Percentiles rank a stretch among this genome's conserved stretches.
phyloP scores from a whole-genome alignment of 768 basidiomycete genomes.

The Mycena filopes region DNA sequence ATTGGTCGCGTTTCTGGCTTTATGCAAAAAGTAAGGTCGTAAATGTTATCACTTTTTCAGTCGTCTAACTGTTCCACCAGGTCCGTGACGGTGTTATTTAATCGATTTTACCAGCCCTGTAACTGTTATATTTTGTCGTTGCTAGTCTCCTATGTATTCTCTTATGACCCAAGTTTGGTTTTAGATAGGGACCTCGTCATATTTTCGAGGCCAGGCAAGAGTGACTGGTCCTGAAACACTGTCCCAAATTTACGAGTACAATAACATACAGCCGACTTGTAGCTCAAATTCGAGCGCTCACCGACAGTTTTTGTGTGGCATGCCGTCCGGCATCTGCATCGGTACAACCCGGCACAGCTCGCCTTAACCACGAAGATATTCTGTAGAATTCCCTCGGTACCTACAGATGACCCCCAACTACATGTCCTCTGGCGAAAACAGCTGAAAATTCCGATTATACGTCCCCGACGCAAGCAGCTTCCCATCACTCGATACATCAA shows the following conservation, averaged over 20 bases:
- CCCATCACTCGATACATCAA: conserved; percentile 88
- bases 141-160: conserved; percentile 17
- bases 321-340: too few species aligned
- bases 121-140: conserved; percentile 27
- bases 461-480: conserved; percentile 89
- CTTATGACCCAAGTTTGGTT: too few species aligned
- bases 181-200: too few species aligned
- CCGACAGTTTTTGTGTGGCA: too few species aligned
- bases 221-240: too few species aligned
- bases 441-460: conserved; percentile 93
- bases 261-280: too few species aligned
- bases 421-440: conserved; percentile 84
- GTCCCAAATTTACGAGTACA: too few species aligned
- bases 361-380: too few species aligned
- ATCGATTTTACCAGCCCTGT: conserved; percentile 30
- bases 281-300: too few species aligned
- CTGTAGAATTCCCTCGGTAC: too few species aligned
- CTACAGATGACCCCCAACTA: conserved; percentile 31
- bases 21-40: conserved; percentile 80
- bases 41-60: not conserved
- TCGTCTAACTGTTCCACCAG: conserved; percentile 39
- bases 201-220: too few species aligned
- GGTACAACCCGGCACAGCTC: too few species aligned
- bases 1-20: conserved; percentile 89
- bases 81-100: conserved; percentile 73